Percentiles rank a stretch among this genome's conserved stretches.
Evolutionary conservation across 2,329 filamentous ascomycete genomes (phyloP).

Genomic region (Metarhizium anisopliae): DNA sequence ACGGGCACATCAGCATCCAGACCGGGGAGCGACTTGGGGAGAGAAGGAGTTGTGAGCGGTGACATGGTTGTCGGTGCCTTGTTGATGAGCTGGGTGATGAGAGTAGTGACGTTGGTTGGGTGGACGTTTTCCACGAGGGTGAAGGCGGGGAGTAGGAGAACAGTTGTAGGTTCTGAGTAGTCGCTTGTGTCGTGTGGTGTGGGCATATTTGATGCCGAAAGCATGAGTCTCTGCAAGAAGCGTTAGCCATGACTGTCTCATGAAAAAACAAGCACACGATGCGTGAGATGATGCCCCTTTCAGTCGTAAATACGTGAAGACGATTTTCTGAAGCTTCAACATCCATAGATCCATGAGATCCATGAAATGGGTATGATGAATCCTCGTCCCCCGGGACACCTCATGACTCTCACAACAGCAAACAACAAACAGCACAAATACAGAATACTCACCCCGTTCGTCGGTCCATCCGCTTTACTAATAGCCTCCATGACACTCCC

Average conservation of each 20-base stretch:
- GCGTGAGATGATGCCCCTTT: not conserved
- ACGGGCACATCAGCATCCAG: constrained; percentile 19
- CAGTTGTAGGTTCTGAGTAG: constrained; percentile 63
- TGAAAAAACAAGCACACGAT: not conserved
- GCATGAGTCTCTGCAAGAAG: constrained; percentile 62
- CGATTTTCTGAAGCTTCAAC: not conserved
- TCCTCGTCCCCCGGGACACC: too few species aligned
- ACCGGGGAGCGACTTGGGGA: constrained; percentile 26
- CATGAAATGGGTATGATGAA: not conserved
- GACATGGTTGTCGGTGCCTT: constrained; percentile 64
- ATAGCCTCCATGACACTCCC: constrained; percentile 77
- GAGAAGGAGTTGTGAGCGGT: constrained; percentile 37
- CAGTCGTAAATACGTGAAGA: not conserved
- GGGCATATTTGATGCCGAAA: constrained; percentile 87
- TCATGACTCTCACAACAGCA: not conserved
- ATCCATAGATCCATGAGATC: not conserved
- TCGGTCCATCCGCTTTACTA: constrained; percentile 45
- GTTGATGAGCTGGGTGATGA: constrained; percentile 65
- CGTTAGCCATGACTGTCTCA: not conserved
- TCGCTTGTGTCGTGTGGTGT: constrained; percentile 57
- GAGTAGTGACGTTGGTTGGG: constrained; percentile 59
- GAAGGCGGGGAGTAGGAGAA: constrained; percentile 80
- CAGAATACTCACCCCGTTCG: constrained; percentile 53
- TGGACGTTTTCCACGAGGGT: constrained; percentile 76
- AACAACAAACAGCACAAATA: not conserved